Conservation (phyloP, 2,329 filamentous ascomycete genomes). For the Onygena corvina region DNA sequence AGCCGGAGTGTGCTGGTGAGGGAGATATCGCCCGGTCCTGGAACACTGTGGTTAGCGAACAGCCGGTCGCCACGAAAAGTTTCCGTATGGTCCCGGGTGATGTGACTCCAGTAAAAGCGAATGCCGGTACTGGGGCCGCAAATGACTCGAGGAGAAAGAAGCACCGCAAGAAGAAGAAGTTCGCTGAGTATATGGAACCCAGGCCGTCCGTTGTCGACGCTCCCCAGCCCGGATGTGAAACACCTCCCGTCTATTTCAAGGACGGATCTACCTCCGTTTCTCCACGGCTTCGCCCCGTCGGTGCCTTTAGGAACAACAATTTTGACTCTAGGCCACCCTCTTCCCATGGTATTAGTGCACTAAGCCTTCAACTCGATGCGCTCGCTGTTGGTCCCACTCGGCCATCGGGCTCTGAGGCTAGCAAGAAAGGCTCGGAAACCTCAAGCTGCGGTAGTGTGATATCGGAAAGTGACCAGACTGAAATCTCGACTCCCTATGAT, state of each 20-base stretch:
- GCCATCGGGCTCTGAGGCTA: slow-evolving; percentile 45
- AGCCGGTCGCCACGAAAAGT: not conserved
- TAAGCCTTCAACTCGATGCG: slow-evolving; percentile 70
- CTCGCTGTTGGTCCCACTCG: slow-evolving; percentile 54
- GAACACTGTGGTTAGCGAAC: not conserved
- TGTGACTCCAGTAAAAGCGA: slow-evolving; percentile 9
- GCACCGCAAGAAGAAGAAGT: slow-evolving; percentile 26
- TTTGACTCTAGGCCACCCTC: slow-evolving; percentile 41
- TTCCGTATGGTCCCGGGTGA: slow-evolving; percentile 13
- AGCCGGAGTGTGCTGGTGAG: not conserved
- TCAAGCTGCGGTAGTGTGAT: slow-evolving; percentile 49
- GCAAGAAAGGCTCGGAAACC: slow-evolving; percentile 34
- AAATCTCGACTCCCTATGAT: slow-evolving; percentile 69
- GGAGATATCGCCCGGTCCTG: not conserved
- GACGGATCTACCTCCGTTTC: slow-evolving; percentile 16
- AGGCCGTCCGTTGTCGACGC: slow-evolving; percentile 8
- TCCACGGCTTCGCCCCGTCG: slow-evolving; percentile 21
- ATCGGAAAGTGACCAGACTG: slow-evolving; percentile 53
- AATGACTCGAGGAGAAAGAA: slow-evolving; percentile 29
- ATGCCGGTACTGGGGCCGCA: not conserved
- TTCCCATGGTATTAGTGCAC: slow-evolving; percentile 60
- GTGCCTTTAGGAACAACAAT: slow-evolving; percentile 13
- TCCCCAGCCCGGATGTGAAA: not conserved
- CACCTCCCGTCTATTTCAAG: slow-evolving; percentile 1
- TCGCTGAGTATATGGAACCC: slow-evolving; percentile 13